Conservation (phyloP, 371 early-diverging fungal genomes). For the Blyttiomyces sp. region DNA sequence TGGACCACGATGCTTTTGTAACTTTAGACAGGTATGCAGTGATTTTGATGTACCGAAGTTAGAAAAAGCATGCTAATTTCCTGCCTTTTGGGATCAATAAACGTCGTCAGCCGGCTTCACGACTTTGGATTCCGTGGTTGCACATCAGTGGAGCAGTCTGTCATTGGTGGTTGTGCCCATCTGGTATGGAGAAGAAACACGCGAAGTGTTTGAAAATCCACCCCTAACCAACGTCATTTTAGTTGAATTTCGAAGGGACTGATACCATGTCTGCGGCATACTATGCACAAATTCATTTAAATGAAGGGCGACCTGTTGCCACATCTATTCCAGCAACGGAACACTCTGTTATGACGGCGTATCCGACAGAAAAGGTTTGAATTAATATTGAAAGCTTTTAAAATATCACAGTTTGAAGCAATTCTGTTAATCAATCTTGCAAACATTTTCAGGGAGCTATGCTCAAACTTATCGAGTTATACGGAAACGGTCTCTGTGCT, state of each 20-base stretch:
- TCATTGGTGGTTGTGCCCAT: slow-evolving; percentile 79
- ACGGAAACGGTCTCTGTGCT: slow-evolving; percentile 69
- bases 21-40: slow-evolving; percentile 45
- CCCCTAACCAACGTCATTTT: too few species aligned
- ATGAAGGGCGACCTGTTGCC: slow-evolving; percentile 66
- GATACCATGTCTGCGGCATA: slow-evolving; percentile 76
- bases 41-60: too few species aligned
- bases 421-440: slow-evolving; percentile 7
- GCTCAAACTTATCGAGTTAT: slow-evolving; percentile 52
- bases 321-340: slow-evolving; percentile 83
- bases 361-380: slow-evolving; percentile 53
- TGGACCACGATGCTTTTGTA: slow-evolving; percentile 52
- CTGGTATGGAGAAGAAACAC: too few species aligned
- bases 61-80: background rate
- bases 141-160: slow-evolving; percentile 78
- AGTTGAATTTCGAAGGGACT: slow-evolving; percentile 65
- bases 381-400: background rate
- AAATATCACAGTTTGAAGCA: background rate
- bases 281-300: slow-evolving; percentile 70
- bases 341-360: slow-evolving; percentile 84
- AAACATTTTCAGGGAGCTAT: slow-evolving; percentile 54
- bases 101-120: slow-evolving; percentile 62
- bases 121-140: slow-evolving; percentile 89
- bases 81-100: background rate
- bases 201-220: too few species aligned